Base-by-base conservation (phyloP, 805 yeast species). In the Kodamaea nitidulidarum region DNA sequence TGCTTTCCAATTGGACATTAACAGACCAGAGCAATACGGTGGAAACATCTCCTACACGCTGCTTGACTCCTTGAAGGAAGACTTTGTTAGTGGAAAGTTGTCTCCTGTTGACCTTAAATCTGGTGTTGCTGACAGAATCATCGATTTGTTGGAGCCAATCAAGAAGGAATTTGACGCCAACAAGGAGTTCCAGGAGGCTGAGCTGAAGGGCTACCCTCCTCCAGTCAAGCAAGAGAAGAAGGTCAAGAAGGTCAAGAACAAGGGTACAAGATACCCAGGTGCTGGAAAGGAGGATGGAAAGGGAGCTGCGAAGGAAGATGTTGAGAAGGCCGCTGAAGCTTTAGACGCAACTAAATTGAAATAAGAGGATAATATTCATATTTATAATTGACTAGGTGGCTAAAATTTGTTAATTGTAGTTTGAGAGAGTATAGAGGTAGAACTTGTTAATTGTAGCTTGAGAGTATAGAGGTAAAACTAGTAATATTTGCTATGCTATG, bases 21-120 rank as follows among this genome's bases (percentile, higher is more conserved):
- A 84, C 55, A 84, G 98, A 67, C 97, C 97, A 35, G 99, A 93
- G 62, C 82, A 93, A 66, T 93, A 87, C 61, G 98, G 99, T 51
- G 99, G 99, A 37, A 83, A 95, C 50, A 72, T 93, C 42, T 70
- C 81, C 35, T 93, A 78, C 75, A 58, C 57, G 30, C 70, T 85
- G 14, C 70, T 87, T 50, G 88, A 77, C 14, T 75, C 78, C 27
- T 69, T 93, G 54, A 82, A 83, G 58, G 65, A 67, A 26, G 96
- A 84, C 50, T 93, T 74, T 65, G 81, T 75, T 32, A 72, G 75
- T 21, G 85, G 84, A 59, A 78, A 78, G 58, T 75, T 93, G 52
- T 76, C 93, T 26, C 98, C 99, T 21, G 93, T 88, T 21, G 99
- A 93, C 63, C 81, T 93, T 63, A 93, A 93, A 65, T 64, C 81